Evolutionary conservation across 2,329 filamentous ascomycete genomes (phyloP), one percentile per base, ranked within the genome.

Genomic region (Diaporthe sp.): DNA sequence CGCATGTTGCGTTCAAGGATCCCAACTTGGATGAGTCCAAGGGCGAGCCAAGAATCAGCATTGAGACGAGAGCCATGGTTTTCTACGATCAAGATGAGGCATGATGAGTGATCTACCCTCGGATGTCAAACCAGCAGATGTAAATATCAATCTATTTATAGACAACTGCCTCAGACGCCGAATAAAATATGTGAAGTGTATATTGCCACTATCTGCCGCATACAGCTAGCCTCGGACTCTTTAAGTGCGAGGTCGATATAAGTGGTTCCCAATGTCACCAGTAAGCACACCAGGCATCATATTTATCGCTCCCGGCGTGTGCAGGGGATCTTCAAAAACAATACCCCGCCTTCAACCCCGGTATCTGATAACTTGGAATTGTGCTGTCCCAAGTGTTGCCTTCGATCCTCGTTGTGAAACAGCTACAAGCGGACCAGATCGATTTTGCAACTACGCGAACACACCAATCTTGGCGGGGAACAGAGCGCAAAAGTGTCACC

Each of bases 1-100:
- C 88, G 42, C 89, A 91, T 78, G 86, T 85, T 39, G 87, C 89
- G 0, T 91, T 91, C 81, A 83, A 84, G 65, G 85, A 90, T 78
- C 81, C 83, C 2, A 85, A 37, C 12, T 74, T 80, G 68, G 77
- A 83, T n/a, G 84, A 85, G 30, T 83, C 82, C 58, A 79, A 81
- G 6, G 81, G 82, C 73, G 78, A 81, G 70, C 79, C 82, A 44
- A 82, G 89, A 74, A 85, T 90, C 82, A 91, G 89, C 80, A 88
- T 91, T 75, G 90, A 91, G 80, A 83, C 90, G 6, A 79, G 89
- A 75, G 84, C 85, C 2, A 80, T 90, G 77, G 86, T 90, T 3
- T 89, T 90, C 73, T 86, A 88, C 78, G 78, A 80, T 27, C 44
- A 51, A 19, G 63, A 66, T 22, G 63, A 51, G 13, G 63, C 63